A percentile compares a stretch with the other conserved stretches of the same genome.
Conservation (phyloP, 768 basidiomycete species). For the Trametes punicea region DNA sequence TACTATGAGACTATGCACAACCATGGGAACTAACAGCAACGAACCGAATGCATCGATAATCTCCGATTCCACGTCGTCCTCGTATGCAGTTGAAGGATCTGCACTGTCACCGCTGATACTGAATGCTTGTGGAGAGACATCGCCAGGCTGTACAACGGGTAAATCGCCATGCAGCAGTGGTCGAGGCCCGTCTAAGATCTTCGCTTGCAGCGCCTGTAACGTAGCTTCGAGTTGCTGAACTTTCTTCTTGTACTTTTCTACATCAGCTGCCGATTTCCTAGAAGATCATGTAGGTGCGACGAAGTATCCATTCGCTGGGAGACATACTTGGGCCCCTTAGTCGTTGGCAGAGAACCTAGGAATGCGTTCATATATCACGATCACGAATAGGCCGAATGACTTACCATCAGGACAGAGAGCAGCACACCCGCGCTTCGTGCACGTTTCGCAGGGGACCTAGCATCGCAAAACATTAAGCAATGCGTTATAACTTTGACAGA, state of each 20-base stretch:
- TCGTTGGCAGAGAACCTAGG: conserved; percentile 51
- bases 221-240: conserved; percentile 65
- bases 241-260: conserved; percentile 64
- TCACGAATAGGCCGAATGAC: not conserved
- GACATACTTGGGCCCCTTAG: conserved; percentile 58
- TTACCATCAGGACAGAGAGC: conserved; percentile 75
- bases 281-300: not conserved
- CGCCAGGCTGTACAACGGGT: not conserved
- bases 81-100: not conserved
- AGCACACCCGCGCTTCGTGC: conserved; percentile 69
- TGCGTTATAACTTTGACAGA: not conserved
- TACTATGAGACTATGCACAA: not conserved
- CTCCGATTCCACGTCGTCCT: not conserved
- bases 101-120: not conserved
- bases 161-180: conserved; percentile 39
- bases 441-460: conserved; percentile 77
- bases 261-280: conserved; percentile 59
- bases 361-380: not conserved
- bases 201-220: conserved; percentile 45
- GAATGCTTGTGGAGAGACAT: not conserved
- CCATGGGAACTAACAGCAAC: not conserved
- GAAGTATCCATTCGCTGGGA: not conserved
- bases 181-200: conserved; percentile 47
- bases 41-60: conserved; percentile 42
- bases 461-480: not conserved